Base-by-base conservation (phyloP, 2,329 filamentous ascomycete species). In the Coleophoma eucalyptorum region DNA sequence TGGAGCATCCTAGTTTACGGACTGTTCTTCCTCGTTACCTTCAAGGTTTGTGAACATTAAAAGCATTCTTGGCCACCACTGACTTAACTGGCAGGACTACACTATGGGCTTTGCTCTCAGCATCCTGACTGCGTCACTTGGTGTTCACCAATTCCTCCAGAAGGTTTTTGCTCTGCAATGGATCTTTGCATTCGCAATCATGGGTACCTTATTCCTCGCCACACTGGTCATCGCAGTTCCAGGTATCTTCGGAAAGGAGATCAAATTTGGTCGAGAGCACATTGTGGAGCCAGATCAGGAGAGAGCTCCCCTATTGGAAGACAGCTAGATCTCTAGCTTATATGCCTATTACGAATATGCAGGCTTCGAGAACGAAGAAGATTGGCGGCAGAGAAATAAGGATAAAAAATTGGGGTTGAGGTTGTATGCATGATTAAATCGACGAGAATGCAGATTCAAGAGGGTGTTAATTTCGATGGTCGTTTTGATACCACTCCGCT, bases 141-240 rank as follows among this genome's bases (percentile, higher is more conserved):
- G 89, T 12, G 82, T 94, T 15, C 80, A 83, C 13, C 91, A 96
- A 68, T 84, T 95, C 71, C 73, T 84, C 46, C 77, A 79, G 62
- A 83, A 90, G 66, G 69, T 86, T 52, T 76, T 95, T 58, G 88
- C 89, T 6, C 76, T 96, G 57, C 91, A 96, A 72, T 96, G 90
- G 90, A 93, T 95, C 69, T 96, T 96, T 67, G 88, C 90, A 33
- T 94, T 95, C 64, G 76, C 83, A 55, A 90, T 96, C 66, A 91
- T 93, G 77, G 81, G 77, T 1, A 66, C 89, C 21, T 79, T 95
- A 48, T 87, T 94, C 66, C 67, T 91, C 18, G 70, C 81, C 16
- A 90, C 87, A 1, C 62, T 89, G 2, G 69, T 78, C 15, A 74
- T 90, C 48, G 86, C 81, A 2, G 69, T 88, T 33, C 86, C 87